These are phyloP conservation scores for Fusarium sp. DNA, from an alignment of 2,329 filamentous ascomycete genomes.

Conservation along the genomic window DNA sequence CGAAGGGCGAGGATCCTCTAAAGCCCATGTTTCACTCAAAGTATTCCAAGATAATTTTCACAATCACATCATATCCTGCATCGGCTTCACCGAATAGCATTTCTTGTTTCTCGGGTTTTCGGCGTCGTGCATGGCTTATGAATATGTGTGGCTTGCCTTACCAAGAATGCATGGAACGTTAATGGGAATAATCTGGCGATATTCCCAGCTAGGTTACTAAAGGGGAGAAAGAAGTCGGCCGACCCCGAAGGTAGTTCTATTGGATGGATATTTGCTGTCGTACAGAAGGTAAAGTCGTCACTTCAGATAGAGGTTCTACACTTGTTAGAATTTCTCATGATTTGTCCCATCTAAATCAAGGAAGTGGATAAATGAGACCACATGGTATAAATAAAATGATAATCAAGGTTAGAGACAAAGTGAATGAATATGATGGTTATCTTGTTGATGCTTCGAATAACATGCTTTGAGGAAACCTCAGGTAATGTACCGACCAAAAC, in stretches of 20 bases:
- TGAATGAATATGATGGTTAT: neutral
- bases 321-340: neutral
- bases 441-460: neutral
- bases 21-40: neutral
- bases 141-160: slow-evolving; percentile 26
- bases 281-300: neutral
- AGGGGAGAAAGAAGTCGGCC: slow-evolving; percentile 3
- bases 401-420: neutral
- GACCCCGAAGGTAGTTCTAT: neutral
- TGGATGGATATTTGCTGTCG: neutral
- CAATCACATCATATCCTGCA: neutral
- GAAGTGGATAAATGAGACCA: neutral
- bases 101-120: slow-evolving; percentile 3
- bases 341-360: neutral
- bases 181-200: neutral
- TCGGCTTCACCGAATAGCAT: neutral
- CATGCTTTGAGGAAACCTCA: neutral
- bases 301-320: neutral
- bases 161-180: slow-evolving; percentile 26
- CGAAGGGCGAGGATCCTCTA: neutral
- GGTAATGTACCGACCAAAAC: slow-evolving; percentile 5
- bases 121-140: slow-evolving; percentile 16
- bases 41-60: neutral
- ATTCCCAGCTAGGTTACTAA: neutral
- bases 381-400: neutral